Evolutionary conservation across 768 basidiomycete species (phyloP).

Genomic region (Leucocoprinus leucothites): DNA sequence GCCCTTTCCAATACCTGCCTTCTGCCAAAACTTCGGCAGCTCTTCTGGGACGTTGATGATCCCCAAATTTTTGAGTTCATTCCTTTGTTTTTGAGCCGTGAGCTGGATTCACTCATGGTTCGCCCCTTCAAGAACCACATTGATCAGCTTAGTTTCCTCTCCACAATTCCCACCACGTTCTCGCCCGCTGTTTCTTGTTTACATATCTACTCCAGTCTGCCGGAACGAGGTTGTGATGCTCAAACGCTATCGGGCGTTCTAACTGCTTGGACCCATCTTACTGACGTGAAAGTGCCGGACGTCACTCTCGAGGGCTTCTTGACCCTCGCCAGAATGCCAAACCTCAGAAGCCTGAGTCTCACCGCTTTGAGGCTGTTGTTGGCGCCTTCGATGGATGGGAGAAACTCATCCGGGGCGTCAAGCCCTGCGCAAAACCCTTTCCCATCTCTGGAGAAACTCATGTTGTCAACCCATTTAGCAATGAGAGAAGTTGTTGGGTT

Average conservation of each 20-base stretch:
- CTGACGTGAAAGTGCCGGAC: background rate
- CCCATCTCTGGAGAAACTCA: background rate
- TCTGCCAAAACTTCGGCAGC: background rate
- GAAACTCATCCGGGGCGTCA: too few relatives aligned
- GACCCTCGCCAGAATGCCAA: background rate
- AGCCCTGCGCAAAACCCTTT: background rate
- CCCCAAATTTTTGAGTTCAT: background rate
- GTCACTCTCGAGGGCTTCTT: background rate
- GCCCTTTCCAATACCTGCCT: background rate
- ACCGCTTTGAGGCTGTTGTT: background rate
- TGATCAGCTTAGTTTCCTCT: background rate
- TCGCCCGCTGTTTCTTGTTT: background rate
- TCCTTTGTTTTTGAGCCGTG: background rate
- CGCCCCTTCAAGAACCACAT: background rate
- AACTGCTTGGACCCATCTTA: background rate
- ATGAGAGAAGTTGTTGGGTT: too few relatives aligned
- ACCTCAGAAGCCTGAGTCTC: background rate
- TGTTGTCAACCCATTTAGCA: background rate
- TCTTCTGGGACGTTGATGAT: background rate
- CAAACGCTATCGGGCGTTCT: background rate
- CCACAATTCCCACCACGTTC: background rate
- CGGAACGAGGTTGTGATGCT: background rate
- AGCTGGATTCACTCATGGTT: background rate
- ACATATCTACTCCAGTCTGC: background rate
- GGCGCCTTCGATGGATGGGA: background rate